Conservation (phyloP, 208 protist genomes). For the Trypanosomatidae sp. region DNA sequence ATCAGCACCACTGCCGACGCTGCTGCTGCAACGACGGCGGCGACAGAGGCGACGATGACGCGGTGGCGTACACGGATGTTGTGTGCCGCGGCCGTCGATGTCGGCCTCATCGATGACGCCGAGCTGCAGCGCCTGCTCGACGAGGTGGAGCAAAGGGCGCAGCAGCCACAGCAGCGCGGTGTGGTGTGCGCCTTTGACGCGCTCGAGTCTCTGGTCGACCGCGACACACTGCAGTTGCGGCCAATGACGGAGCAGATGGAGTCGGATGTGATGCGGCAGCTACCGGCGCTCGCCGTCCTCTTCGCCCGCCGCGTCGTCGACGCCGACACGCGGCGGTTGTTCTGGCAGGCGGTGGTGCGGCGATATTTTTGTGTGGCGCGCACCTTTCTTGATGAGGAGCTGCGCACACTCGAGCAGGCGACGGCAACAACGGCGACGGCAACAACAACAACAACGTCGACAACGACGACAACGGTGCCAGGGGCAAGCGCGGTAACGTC, state of each 20-base stretch:
- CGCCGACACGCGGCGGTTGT: constrained; percentile 30
- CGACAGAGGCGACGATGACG: too few species aligned
- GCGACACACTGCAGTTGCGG: constrained; percentile 35
- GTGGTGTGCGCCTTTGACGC: constrained; percentile 60
- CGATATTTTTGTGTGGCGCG: constrained; percentile 81
- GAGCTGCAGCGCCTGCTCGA: constrained; percentile 25
- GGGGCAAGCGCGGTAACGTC: too few species aligned
- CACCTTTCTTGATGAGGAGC: constrained; percentile 69
- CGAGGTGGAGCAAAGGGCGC: constrained; percentile 11
- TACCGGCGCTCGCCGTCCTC: constrained; percentile 56
- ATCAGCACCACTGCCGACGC: too few species aligned
- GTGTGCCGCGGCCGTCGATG: constrained; percentile 51
- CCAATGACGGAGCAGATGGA: constrained; percentile 73
- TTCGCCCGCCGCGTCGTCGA: constrained; percentile 41
- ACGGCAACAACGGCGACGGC: neutral
- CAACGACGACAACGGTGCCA: too few species aligned
- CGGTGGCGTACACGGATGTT: constrained; percentile 42
- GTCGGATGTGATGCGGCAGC: constrained; percentile 67
- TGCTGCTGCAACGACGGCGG: too few species aligned
- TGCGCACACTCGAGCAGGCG: constrained; percentile 18
- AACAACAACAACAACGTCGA: neutral
- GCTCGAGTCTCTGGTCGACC: constrained; percentile 62
- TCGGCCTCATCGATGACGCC: constrained; percentile 28
- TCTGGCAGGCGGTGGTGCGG: constrained; percentile 74
- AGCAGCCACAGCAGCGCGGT: constrained; percentile 25